Conservation (phyloP, 306 rosid species). For the Sicyos edulis region DNA sequence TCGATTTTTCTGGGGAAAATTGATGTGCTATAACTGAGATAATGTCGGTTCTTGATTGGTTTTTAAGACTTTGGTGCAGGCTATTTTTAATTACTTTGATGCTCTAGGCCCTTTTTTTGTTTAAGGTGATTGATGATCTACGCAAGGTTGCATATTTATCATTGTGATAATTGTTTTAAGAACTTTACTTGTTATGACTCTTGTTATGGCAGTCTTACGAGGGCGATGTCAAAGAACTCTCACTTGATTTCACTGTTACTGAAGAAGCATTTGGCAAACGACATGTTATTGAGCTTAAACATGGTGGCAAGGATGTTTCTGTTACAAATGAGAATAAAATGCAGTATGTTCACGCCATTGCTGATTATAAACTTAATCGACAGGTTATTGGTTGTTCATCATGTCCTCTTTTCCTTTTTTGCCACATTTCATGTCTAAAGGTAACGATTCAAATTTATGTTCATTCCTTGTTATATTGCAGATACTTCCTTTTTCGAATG, state of each 20-base stretch:
- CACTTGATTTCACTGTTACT: constrained; percentile 87
- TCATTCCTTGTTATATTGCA: constrained; percentile 43
- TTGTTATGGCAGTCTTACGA: constrained; percentile 64
- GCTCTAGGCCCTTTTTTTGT: constrained; percentile 7
- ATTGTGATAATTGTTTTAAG: not conserved
- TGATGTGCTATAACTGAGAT: not conserved
- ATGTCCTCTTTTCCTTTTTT: not conserved
- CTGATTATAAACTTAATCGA: constrained; percentile 90
- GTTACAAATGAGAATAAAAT: constrained; percentile 83
- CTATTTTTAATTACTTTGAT: not conserved
- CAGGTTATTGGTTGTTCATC: constrained; percentile 48
- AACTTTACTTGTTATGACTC: not conserved
- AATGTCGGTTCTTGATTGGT: not conserved
- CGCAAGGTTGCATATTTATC: not conserved
- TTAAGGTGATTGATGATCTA: not conserved
- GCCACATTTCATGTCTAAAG: not conserved
- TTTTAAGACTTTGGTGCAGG: not conserved
- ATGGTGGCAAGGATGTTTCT: constrained; percentile 79
- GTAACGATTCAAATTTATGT: constrained; percentile 22
- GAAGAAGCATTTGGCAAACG: constrained; percentile 87
- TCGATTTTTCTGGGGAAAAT: not conserved
- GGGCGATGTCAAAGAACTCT: constrained; percentile 75
- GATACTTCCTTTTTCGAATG: constrained; percentile 84
- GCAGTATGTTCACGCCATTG: constrained; percentile 96
- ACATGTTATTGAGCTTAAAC: constrained; percentile 70